Evolutionary conservation across 2,329 filamentous ascomycete genomes (phyloP).

Genomic region (Pseudogymnoascus sp.): DNA sequence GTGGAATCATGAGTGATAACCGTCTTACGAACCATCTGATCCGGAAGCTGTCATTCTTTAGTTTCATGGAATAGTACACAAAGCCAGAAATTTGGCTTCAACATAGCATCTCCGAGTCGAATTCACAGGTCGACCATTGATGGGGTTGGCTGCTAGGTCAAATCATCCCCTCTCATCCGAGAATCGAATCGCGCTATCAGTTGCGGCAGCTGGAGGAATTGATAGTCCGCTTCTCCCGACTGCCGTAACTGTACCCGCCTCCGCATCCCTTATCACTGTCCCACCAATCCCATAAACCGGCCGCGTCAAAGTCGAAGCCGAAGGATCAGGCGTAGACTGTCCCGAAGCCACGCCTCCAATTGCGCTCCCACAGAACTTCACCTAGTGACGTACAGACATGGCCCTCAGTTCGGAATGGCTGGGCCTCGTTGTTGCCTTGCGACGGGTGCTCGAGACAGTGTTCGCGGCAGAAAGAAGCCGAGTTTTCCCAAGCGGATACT

Average conservation of each 20-base stretch:
- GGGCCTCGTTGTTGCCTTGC: conserved; percentile 17
- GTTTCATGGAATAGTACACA: too few relatives aligned
- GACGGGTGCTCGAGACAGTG: conserved; percentile 43
- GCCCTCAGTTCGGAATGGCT: conserved; percentile 16
- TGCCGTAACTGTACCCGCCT: neutral
- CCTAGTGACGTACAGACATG: conserved; percentile 10
- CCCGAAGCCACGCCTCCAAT: conserved; percentile 13
- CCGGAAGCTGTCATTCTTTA: too few relatives aligned
- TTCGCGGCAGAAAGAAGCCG: conserved; percentile 51
- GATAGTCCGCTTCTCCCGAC: conserved; percentile 8
- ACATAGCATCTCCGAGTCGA: too few relatives aligned
- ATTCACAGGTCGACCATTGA: too few relatives aligned
- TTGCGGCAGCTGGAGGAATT: conserved; percentile 15
- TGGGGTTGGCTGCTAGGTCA: too few relatives aligned
- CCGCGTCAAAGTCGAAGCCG: conserved; percentile 19
- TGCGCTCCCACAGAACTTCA: conserved; percentile 20
- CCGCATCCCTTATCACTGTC: too few relatives aligned
- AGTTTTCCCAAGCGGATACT: conserved; percentile 71
- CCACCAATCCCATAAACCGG: conserved; percentile 37
- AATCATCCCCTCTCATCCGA: conserved; percentile 37
- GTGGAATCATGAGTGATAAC: too few relatives aligned
- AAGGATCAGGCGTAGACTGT: conserved; percentile 12
- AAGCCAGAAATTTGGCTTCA: too few relatives aligned
- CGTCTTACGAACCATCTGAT: too few relatives aligned
- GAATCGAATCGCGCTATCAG: conserved; percentile 37